Percentiles rank a stretch among this genome's conserved stretches.
Evolutionary conservation across 2,329 filamentous ascomycete species (phyloP).

Genomic region (Zasmidium angulare): DNA sequence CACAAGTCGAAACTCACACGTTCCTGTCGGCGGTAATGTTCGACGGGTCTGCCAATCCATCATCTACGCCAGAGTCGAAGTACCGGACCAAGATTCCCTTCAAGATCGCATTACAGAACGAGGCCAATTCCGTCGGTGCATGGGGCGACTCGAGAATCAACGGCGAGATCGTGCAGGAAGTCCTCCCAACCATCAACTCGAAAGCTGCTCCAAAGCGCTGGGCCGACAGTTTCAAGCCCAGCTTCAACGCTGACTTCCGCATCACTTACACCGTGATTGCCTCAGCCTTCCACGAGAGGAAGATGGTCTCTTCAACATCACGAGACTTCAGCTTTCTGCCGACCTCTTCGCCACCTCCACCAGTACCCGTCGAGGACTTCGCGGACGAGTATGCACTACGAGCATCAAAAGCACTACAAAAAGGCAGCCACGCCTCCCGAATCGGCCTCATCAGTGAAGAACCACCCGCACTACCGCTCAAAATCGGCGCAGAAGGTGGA

Average conservation of each 20-base stretch:
- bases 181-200: constrained; percentile 15
- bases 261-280: constrained; percentile 15
- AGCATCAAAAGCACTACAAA: constrained; percentile 4
- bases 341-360: neutral
- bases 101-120: constrained; percentile 8
- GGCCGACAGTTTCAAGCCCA: constrained; percentile 14
- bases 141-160: neutral
- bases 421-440: neutral
- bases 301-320: constrained; percentile 6
- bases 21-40: constrained; percentile 14
- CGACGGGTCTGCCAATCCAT: constrained; percentile 5
- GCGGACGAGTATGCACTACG: constrained; percentile 14
- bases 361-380: constrained; percentile 12
- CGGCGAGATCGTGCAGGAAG: neutral
- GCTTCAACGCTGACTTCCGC: constrained; percentile 6
- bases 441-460: constrained; percentile 17
- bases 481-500: neutral
- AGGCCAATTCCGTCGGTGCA: neutral
- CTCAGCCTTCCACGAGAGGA: constrained; percentile 9
- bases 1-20: constrained; percentile 10
- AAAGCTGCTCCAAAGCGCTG: constrained; percentile 10
- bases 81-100: constrained; percentile 10
- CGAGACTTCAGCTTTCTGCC: constrained; percentile 10
- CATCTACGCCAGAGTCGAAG: neutral
- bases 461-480: constrained; percentile 5